A percentile compares a stretch with the other conserved stretches of the same genome.
phyloP scores from a whole-genome alignment of 225 moss, liverwort and hornwort species.

The Pseudoscleropodium purum region DNA sequence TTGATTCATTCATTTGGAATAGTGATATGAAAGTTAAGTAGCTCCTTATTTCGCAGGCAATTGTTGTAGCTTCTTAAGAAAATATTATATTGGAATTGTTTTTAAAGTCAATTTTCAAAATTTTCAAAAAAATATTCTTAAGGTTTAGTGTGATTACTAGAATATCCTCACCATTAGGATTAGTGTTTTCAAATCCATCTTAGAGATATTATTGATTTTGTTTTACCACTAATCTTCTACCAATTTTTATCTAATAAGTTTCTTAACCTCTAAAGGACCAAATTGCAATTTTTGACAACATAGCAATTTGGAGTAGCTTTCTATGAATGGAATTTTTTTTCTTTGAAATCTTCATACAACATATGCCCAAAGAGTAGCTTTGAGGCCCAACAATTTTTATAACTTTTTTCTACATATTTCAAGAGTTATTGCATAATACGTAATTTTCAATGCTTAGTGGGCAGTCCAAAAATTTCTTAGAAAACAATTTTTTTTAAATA shows the following conservation, averaged over 20 bases:
- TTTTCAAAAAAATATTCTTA: background rate
- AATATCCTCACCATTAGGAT: background rate
- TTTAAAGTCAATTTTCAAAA: background rate
- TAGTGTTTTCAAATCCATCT: background rate
- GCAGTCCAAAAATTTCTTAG: too few relatives aligned
- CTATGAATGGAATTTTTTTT: too few relatives aligned
- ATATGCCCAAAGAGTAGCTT: too few relatives aligned
- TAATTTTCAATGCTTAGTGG: too few relatives aligned
- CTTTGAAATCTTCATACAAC: too few relatives aligned
- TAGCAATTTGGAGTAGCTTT: too few relatives aligned
- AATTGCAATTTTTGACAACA: too few relatives aligned
- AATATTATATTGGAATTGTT: accelerated
- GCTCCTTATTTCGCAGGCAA: background rate
- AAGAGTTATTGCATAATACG: too few relatives aligned
- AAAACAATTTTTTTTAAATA: too few relatives aligned
- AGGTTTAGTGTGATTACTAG: background rate
- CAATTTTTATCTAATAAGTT: background rate
- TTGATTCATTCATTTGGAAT: background rate
- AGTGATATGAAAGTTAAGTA: background rate
- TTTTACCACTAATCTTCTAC: background rate
- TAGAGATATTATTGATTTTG: background rate
- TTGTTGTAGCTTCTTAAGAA: background rate
- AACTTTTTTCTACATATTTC: too few relatives aligned
- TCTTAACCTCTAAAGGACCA: too few relatives aligned
- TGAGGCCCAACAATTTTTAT: too few relatives aligned